phyloP scores from a whole-genome alignment of 768 basidiomycete genomes.

The Lanmaoa pseudosensibilis region DNA sequence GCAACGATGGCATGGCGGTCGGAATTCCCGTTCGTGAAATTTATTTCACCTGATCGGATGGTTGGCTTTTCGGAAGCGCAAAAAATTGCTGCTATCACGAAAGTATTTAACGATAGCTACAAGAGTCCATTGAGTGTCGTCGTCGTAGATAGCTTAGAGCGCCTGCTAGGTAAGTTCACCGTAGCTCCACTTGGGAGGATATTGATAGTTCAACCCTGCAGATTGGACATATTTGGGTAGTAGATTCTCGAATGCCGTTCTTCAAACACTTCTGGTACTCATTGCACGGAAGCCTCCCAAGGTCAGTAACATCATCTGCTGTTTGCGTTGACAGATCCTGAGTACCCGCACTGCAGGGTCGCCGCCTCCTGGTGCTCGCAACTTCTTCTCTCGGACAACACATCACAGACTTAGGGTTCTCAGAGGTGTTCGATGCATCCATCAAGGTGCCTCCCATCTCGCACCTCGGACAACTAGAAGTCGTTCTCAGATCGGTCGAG shows the following conservation, averaged over 20 bases:
- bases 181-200: neutral
- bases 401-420: conserved; percentile 82
- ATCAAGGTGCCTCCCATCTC: conserved; percentile 82
- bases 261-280: conserved; percentile 88
- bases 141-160: conserved; percentile 92
- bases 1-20: conserved; percentile 93
- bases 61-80: conserved; percentile 92
- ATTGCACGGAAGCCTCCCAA: conserved; percentile 90
- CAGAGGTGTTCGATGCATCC: conserved; percentile 88
- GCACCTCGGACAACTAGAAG: conserved; percentile 66
- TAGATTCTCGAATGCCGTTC: conserved; percentile 92
- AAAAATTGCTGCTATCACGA: conserved; percentile 89
- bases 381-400: conserved; percentile 89
- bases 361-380: conserved; percentile 86
- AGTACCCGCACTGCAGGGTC: conserved; percentile 55
- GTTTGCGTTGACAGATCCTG: neutral
- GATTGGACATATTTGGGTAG: conserved; percentile 98
- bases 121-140: conserved; percentile 97
- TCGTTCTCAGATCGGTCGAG: conserved; percentile 74
- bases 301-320: conserved; percentile 42
- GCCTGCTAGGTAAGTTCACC: conserved; percentile 71
- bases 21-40: conserved; percentile 97
- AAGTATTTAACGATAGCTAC: conserved; percentile 92
- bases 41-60: conserved; percentile 95
- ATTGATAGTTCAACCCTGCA: conserved; percentile 30